Percentiles rank a stretch among this genome's conserved stretches.
phyloP scores from a whole-genome alignment of 495 filamentous ascomycete species.

The Hypoxylon cercidicola region DNA sequence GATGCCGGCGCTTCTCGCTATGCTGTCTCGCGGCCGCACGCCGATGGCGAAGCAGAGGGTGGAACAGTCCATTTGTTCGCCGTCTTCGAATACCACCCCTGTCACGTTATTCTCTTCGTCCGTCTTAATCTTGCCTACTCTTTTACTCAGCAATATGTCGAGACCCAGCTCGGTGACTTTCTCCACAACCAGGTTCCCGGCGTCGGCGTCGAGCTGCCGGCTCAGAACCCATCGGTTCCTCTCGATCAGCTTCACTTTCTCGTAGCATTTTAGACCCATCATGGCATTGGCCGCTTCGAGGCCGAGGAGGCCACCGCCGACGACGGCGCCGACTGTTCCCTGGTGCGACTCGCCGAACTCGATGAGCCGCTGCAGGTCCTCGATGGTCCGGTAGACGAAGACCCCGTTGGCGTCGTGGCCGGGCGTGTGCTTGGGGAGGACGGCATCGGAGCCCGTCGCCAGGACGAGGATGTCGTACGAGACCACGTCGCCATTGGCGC shows the following conservation, averaged over 20 bases:
- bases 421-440: constrained; percentile 82
- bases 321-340: constrained; percentile 78
- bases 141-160: constrained; percentile 83
- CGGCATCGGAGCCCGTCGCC: constrained; percentile 90
- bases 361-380: constrained; percentile 85
- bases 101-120: constrained; percentile 73
- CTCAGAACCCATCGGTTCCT: constrained; percentile 90
- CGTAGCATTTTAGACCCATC: constrained; percentile 85
- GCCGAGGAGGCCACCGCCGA: constrained; percentile 91
- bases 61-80: constrained; percentile 80
- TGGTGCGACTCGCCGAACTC: constrained; percentile 71
- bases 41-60: constrained; percentile 96
- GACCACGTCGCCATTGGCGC: constrained; percentile 75
- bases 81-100: constrained; percentile 86
- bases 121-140: constrained; percentile 77
- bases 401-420: constrained; percentile 87
- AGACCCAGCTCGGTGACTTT: constrained; percentile 84
- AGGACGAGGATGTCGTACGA: constrained; percentile 89
- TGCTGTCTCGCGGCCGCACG: constrained; percentile 83
- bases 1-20: constrained; percentile 77
- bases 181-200: constrained; percentile 84
- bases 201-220: constrained; percentile 87
- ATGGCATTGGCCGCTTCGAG: constrained; percentile 96
- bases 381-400: constrained; percentile 94
- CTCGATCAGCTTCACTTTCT: constrained; percentile 84